Base-by-base conservation (phyloP, 1,139 yeast species). In the Blastobotrys raffinosifermentans region DNA sequence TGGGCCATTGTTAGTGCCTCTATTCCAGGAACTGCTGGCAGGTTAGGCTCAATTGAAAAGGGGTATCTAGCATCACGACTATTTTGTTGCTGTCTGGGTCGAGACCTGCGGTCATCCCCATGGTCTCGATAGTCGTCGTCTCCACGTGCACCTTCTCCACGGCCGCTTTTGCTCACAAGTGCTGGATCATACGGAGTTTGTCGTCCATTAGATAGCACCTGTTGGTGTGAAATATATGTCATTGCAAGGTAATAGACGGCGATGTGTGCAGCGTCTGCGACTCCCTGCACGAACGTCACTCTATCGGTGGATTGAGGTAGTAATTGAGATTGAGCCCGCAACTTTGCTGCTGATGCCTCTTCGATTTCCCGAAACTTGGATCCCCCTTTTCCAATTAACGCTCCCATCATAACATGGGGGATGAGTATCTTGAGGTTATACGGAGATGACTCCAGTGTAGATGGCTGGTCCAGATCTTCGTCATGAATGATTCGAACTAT, bases 181-280 rank as follows among this genome's bases (percentile, higher is more conserved):
- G 44, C 44, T 9, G 51, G 51, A 16, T 46, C 46, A 31, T 39
- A 47, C 15, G 34, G 35, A 3, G 36, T 36, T 3, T 45, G 44
- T 16, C 40, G 30, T 10, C 37, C 26, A 19, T 40, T 38, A n/a
- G 39, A 36, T 22, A 46, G 31, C 14, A 35, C 34, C 22, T 30
- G 31, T 10, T 50, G 51, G 32, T 50, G 48, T 1, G 47, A 36
- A n/a, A 45, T 35, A 23, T 46, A 54, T 10, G 82, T 80, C 55
- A 77, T 80, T 2, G 83, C 76, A 40, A 85, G 71, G 54, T 80
- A 80, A 57, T 79, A 83, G 1, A 80, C 69, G 5, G 96, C 96
- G 49, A 84, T 82, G 54, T 84, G 94, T 35, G 87, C 75, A 2
- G 94, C 89, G 61, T 83, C 94, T 3, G 89, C 87, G 8, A 82